Evolutionary conservation across 495 filamentous ascomycete genomes (phyloP), one percentile per base, ranked within the genome.

Genomic region (Friedmanniomyces endolithicus): DNA sequence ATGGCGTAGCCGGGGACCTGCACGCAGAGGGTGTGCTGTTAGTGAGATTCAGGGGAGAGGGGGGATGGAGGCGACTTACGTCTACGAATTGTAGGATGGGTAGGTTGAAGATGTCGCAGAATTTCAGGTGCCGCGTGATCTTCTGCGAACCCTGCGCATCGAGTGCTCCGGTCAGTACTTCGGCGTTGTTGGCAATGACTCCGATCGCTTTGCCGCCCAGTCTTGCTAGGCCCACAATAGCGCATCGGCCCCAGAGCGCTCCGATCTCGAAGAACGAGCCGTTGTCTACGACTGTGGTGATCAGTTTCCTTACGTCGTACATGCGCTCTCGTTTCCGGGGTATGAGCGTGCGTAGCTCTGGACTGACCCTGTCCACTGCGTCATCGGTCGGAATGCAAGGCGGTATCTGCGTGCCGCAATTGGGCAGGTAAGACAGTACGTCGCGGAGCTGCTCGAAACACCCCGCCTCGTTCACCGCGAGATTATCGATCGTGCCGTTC

Each of bases 401-500:
- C 2, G 80, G 79, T 7, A 75, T 68, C 19, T 76, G 72, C 20
- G 67, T 68, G 4, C 78, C 80, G 23, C 65, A 75, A 52, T 80
- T 79, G 1, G 80, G 80, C 0, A 82, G 63, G 56, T 78, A 83
- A 35, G 68, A 59, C 27, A 82, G 61, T 0, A 83, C 72, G 0
- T 71, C 75, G 9, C 77, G 71, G 19, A 83, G 43, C 57, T 83
- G 80, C 58, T 78, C 74, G 56, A 78, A 82, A 56, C 77, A 80
- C 24, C 75, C 78, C 11, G 70, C 69, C 63, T 84, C 80, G 56
- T 80, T 74, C 6, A 71, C 70, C 0, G 80, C 79, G 6, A 81
- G 65, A 54, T 84, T 82, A 56, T 84, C 80, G 52, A 84, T 80
- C 0, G 79, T 84, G 0, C 80, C 80, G 52, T 84, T 82, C 6